A percentile compares a stretch with the other conserved stretches of the same genome.
Conservation (phyloP, 208 protist species). For the Wallacemonas collosoma region DNA sequence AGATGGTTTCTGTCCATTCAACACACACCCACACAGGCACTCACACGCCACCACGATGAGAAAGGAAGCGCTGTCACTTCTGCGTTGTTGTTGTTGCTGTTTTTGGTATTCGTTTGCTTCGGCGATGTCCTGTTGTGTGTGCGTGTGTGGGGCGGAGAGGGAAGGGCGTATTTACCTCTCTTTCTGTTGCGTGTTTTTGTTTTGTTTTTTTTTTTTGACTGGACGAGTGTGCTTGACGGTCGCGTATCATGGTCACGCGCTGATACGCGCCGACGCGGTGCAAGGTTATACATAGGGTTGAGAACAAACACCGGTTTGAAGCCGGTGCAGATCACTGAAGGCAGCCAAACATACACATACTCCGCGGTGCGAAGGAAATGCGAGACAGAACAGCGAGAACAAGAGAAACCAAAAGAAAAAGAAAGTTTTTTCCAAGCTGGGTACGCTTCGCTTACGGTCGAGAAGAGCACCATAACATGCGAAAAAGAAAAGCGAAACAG, state of each 20-base stretch:
- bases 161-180: background rate
- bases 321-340: too few relatives aligned
- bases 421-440: too few relatives aligned
- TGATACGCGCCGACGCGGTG: too few relatives aligned
- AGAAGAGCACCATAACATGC: background rate
- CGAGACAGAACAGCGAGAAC: too few relatives aligned
- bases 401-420: too few relatives aligned
- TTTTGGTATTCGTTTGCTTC: background rate
- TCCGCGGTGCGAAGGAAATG: too few relatives aligned
- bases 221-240: background rate
- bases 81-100: too few relatives aligned
- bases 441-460: too few relatives aligned
- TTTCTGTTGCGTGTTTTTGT: background rate
- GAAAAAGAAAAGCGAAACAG: background rate
- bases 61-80: background rate
- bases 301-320: too few relatives aligned
- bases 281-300: too few relatives aligned
- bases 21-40: background rate
- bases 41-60: background rate
- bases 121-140: background rate
- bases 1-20: background rate
- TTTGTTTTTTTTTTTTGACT: conserved; percentile 12
- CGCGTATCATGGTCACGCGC: too few relatives aligned
- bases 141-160: background rate
- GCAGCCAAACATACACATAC: too few relatives aligned